Conservation (phyloP, 331 rosid species). For the Dryas integrifolia region DNA sequence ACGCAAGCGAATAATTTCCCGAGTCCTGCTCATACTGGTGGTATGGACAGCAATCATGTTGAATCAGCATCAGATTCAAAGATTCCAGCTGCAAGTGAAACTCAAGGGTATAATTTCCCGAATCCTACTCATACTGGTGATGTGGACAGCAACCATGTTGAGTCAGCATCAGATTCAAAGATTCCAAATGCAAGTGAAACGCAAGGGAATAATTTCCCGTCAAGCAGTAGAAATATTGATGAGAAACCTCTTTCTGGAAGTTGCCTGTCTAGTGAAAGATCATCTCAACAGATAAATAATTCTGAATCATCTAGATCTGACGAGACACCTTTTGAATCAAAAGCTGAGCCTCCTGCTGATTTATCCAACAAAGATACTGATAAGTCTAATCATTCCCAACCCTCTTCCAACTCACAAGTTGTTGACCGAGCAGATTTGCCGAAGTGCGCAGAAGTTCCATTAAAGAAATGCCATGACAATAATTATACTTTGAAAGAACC, state of each 20-base stretch:
- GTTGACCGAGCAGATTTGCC: constrained; percentile 36
- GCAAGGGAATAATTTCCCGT: constrained; percentile 34
- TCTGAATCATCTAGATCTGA: constrained; percentile 32
- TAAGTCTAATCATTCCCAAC: constrained; percentile 39
- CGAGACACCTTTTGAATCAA: constrained; percentile 31
- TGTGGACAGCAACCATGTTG: constrained; percentile 29
- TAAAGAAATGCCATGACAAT: constrained; percentile 33
- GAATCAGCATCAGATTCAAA: constrained; percentile 38
- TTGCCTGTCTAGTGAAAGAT: constrained; percentile 39
- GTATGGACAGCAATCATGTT: constrained; percentile 27
- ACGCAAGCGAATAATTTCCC: no score
- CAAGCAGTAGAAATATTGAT: constrained; percentile 36
- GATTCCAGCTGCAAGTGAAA: constrained; percentile 41
- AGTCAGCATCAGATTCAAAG: constrained; percentile 36
- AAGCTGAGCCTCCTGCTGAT: constrained; percentile 38
- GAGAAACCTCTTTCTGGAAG: constrained; percentile 35
- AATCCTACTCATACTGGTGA: constrained; percentile 30
- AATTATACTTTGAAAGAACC: constrained; percentile 16
- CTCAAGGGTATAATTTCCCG: constrained; percentile 44
- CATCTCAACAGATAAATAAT: constrained; percentile 33
- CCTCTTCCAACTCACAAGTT: constrained; percentile 34
- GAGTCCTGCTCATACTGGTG: constrained; percentile 27
- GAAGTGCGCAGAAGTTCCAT: constrained; percentile 33
- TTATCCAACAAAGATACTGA: constrained; percentile 24
- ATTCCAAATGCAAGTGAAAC: constrained; percentile 30